Evolutionary conservation across 1,139 yeast species (phyloP), one percentile per base, ranked within the genome.

Genomic region (Pneumocystis oryctolagi): DNA sequence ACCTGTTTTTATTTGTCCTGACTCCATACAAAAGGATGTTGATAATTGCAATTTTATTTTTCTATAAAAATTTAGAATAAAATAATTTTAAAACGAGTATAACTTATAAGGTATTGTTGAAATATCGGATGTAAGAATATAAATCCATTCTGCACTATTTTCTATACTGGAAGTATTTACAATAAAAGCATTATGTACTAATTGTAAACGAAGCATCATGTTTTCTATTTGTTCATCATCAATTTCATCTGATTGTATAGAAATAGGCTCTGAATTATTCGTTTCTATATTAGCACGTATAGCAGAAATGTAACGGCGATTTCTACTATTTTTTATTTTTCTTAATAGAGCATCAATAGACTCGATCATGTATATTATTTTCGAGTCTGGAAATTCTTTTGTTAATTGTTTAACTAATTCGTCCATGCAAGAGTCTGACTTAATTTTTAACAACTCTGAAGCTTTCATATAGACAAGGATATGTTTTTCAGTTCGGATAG

Each of bases 1-100:
- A 35, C 69, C 69, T 6, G 66, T 59, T 58, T 58, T 62, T 39
- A 67, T 60, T 60, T 67, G 69, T 14, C 68, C 68, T 6, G 64
- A 61, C 35, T 66, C 69, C 63, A 65, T 63, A 62, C 69, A 67
- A 34, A 67, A 64, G 18, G 58, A 35, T 5, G 61, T 14, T 20
- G 53, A 59, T 14, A 39, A 47, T 20, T 40, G 32, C 16, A 59
- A 35, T 25, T 28, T 37, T n/a, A 30, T 37, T 25, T 30, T 37
- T 37, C 60, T 37, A 37, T 37, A 25, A 37, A 25, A 37, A 61
- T 59, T 60, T 3, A 61, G 62, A n/a, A 64, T 28, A 61, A 61
- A 65, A 55, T 62, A 58, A 28, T 62, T 61, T 14, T 60, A 60
- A 18, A 60, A 40, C 9, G 59, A 58, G 2, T 65, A 67, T 3